Conservation (phyloP, 78 protist genomes). For the Dictyostelium brefeldianum region DNA sequence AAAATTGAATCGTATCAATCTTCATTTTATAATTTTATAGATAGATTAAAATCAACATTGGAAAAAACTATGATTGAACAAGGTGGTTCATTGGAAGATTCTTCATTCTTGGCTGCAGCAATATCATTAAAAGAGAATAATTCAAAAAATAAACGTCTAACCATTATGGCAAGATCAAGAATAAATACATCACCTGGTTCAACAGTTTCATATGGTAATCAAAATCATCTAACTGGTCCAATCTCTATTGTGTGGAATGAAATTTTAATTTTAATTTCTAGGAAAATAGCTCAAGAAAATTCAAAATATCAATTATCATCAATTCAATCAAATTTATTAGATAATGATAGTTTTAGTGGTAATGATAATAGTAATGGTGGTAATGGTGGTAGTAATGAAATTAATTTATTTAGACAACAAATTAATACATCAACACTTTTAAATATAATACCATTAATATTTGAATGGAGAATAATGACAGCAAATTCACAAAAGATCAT, state of each 20-base stretch:
- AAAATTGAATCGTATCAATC: constrained; percentile 29
- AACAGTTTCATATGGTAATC: neutral
- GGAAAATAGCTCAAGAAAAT: neutral
- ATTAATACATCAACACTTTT: neutral
- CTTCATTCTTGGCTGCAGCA: neutral
- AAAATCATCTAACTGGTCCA: constrained; percentile 9
- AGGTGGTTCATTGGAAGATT: constrained; percentile 25
- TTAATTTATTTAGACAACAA: neutral
- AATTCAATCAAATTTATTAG: neutral
- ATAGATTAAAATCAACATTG: neutral
- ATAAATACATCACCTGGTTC: neutral
- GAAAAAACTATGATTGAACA: constrained; percentile 26
- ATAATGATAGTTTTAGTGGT: neutral
- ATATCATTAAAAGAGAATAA: neutral
- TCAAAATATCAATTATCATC: neutral
- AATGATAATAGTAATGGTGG: neutral
- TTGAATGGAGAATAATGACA: constrained; percentile 67
- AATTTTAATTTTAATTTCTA: neutral
- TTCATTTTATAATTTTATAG: constrained; percentile 44
- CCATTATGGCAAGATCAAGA: constrained; percentile 40
- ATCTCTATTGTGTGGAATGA: constrained; percentile 46
- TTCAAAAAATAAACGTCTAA: neutral
- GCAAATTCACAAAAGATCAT: constrained; percentile 68
- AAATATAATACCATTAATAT: constrained; percentile 1
- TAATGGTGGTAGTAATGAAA: neutral